These are phyloP conservation scores for Radiomyces spectabilis DNA, from an alignment of 192 early-diverging fungal species.

Conservation along the genomic window DNA sequence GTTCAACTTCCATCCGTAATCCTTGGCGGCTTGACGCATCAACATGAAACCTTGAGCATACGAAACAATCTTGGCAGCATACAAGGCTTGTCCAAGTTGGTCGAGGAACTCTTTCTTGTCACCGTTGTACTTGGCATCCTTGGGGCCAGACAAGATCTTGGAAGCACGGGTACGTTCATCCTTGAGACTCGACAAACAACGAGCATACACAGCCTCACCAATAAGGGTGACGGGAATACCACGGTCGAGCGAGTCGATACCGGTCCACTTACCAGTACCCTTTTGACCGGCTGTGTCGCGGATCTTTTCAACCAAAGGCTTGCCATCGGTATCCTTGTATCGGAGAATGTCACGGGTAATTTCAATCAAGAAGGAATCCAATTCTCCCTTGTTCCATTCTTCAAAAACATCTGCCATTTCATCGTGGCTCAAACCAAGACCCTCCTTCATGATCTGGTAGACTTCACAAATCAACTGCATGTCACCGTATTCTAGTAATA, in stretches of 20 bases:
- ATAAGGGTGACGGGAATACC: constrained; percentile 97
- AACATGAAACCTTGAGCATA: constrained; percentile 99
- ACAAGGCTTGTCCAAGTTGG: constrained; percentile 88
- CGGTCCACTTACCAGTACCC: constrained; percentile 98
- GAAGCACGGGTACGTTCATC: constrained; percentile 89
- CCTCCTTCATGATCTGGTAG: constrained; percentile 89
- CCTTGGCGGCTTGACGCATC: constrained; percentile 90
- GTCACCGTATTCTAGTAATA: constrained; percentile 78
- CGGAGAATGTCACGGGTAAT: constrained; percentile 91
- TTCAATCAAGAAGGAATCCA: constrained; percentile 96
- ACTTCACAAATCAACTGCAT: constrained; percentile 99
- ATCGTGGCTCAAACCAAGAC: constrained; percentile 71
- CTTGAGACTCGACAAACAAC: constrained; percentile 95
- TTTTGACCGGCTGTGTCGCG: constrained; percentile 96
- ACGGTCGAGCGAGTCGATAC: constrained; percentile 88
- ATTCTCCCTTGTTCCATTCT: constrained; percentile 95
- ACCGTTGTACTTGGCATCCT: constrained; percentile 59
- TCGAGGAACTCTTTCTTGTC: constrained; percentile 87
- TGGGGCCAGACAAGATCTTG: constrained; percentile 76
- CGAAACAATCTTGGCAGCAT: constrained; percentile 97
- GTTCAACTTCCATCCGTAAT: constrained; percentile 92
- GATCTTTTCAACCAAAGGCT: constrained; percentile 88
- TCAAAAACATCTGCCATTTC: constrained; percentile 86
- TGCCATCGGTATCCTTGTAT: constrained; percentile 88
- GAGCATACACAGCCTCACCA: constrained; percentile 96